Percentiles rank a stretch among this genome's conserved stretches.
These are phyloP conservation scores for Cerrena zonata DNA, from an alignment of 1,284 basidiomycete genomes.

Conservation along the genomic window DNA sequence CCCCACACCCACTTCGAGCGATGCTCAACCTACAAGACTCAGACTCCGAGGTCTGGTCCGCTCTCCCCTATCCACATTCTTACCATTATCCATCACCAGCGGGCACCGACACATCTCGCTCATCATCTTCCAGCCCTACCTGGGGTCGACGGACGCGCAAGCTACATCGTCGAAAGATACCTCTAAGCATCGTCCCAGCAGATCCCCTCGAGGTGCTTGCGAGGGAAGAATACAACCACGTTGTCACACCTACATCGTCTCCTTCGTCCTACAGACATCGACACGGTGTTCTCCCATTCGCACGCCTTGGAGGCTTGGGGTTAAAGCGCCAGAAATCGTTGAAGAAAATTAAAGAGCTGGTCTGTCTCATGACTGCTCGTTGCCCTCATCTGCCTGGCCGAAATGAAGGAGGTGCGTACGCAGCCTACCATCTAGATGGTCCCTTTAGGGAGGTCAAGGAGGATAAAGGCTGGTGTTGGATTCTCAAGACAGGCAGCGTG, in stretches of 20 bases:
- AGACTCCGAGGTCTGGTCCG: background rate
- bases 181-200: conserved; percentile 19
- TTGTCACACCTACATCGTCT: conserved; percentile 2
- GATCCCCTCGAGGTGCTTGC: conserved; percentile 27
- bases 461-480: background rate
- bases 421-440: too few relatives aligned
- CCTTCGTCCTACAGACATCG: too few relatives aligned
- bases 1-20: background rate
- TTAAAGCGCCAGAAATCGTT: background rate
- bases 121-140: background rate
- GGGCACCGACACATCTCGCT: too few relatives aligned
- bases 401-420: background rate
- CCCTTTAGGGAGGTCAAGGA: background rate
- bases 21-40: background rate
- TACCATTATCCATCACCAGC: background rate
- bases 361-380: background rate
- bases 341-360: background rate
- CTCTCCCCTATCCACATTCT: background rate
- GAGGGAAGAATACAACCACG: conserved; percentile 27
- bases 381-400: too few relatives aligned
- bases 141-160: background rate
- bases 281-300: too few relatives aligned
- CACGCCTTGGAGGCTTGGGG: background rate
- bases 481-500: background rate
- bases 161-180: conserved; percentile 12